Percentiles rank a stretch among this genome's conserved stretches.
Evolutionary conservation across 2,329 filamentous ascomycete genomes (phyloP).

Genomic region (Xylaria sp.): DNA sequence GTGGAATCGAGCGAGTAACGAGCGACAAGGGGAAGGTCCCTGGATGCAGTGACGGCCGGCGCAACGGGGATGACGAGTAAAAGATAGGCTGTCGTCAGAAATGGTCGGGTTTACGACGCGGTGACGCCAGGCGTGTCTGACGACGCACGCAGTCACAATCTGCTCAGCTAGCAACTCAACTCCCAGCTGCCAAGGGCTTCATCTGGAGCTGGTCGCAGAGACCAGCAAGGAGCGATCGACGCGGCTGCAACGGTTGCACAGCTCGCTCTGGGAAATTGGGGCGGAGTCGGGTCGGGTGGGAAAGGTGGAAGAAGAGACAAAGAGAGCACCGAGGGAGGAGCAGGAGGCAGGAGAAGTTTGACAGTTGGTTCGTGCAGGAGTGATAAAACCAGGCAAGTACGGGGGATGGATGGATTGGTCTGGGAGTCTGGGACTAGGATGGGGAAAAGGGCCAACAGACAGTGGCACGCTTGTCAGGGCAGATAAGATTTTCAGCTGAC

Average conservation of each 20-base stretch:
- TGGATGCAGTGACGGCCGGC: constrained; percentile 15
- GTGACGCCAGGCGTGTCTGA: background rate
- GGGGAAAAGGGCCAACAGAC: constrained; percentile 31
- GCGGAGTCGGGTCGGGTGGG: constrained; percentile 12
- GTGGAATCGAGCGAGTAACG: constrained; percentile 43
- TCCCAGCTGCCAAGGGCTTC: constrained; percentile 23
- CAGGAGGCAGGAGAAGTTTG: background rate
- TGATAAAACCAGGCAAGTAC: constrained; percentile 28
- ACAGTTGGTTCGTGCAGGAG: constrained; percentile 16
- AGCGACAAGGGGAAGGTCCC: constrained; percentile 45
- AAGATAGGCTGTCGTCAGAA: constrained; percentile 10
- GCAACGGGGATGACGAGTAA: constrained; percentile 4
- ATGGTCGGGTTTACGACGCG: constrained; percentile 7
- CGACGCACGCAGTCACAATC: constrained; percentile 20
- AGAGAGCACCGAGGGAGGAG: constrained; percentile 10
- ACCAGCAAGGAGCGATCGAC: constrained; percentile 26
- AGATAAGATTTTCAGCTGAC: constrained; percentile 39
- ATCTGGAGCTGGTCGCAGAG: constrained; percentile 31
- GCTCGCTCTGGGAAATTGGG: background rate
- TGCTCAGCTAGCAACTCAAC: constrained; percentile 17
- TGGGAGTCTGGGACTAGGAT: constrained; percentile 17
- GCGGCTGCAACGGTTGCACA: constrained; percentile 10
- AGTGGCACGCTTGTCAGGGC: constrained; percentile 19
- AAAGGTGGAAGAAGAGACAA: background rate
- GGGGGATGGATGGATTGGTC: constrained; percentile 14